Conservation (phyloP, 2,329 filamentous ascomycete species). For the Botrytis sinoallii region DNA sequence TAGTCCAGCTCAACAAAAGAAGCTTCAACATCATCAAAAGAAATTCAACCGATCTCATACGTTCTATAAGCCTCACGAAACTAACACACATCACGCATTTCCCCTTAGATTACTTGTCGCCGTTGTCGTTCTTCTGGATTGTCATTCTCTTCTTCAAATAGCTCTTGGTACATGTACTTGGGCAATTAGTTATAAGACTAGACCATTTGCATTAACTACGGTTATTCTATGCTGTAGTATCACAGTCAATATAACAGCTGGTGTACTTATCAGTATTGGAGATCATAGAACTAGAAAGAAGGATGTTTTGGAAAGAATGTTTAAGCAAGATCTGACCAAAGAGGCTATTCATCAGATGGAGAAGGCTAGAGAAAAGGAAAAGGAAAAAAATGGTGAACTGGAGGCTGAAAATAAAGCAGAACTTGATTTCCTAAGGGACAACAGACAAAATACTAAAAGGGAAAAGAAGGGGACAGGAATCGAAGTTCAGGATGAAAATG, state of each 20-base stretch:
- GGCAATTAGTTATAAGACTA: slow-evolving; percentile 68
- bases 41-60: slow-evolving; percentile 82
- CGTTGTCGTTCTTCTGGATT: slow-evolving; percentile 75
- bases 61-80: slow-evolving; percentile 88
- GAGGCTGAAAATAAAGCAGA: slow-evolving; percentile 4
- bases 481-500: background rate
- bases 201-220: slow-evolving; percentile 71
- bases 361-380: slow-evolving; percentile 37
- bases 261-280: slow-evolving; percentile 72
- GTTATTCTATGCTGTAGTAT: slow-evolving; percentile 79
- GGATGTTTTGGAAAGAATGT: slow-evolving; percentile 75
- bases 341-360: slow-evolving; percentile 51
- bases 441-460: background rate
- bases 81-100: slow-evolving; percentile 75
- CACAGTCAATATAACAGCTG: slow-evolving; percentile 72
- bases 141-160: slow-evolving; percentile 77
- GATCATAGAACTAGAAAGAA: slow-evolving; percentile 79
- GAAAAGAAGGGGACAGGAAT: background rate
- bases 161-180: slow-evolving; percentile 75
- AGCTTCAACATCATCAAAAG: slow-evolving; percentile 70
- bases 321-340: slow-evolving; percentile 71
- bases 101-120: slow-evolving; percentile 70
- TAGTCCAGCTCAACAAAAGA: slow-evolving; percentile 61
- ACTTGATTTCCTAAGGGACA: background rate
- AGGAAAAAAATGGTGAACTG: slow-evolving; percentile 4